These are phyloP conservation scores for Cardamine chenopodiifolia DNA, from an alignment of 345 rosid genomes.

Conservation along the genomic window DNA sequence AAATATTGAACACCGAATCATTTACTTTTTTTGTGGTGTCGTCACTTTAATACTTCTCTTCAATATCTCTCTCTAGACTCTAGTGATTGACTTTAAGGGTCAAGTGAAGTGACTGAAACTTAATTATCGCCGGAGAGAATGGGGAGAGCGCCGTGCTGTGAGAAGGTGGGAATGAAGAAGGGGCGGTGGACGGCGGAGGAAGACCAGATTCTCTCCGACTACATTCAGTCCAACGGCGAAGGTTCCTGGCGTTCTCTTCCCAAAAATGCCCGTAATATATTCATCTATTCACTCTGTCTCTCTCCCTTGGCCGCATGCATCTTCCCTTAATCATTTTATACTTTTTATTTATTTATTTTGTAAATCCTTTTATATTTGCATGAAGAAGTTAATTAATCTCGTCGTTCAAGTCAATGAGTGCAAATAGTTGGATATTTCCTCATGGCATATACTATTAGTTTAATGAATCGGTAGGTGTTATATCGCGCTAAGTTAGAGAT, in stretches of 20 bases:
- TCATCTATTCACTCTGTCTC: background rate
- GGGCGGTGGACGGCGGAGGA: slow-evolving; percentile 42
- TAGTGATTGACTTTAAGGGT: background rate
- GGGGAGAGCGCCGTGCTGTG: slow-evolving; percentile 43
- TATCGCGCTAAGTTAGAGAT: no score
- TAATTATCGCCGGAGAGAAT: slow-evolving; percentile 1
- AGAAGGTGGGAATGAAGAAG: slow-evolving; percentile 31
- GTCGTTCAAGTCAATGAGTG: background rate
- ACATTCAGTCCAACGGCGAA: slow-evolving; percentile 35
- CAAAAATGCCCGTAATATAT: slow-evolving; percentile 35
- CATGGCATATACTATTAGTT: background rate
- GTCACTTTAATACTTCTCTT: background rate
- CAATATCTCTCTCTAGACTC: background rate
- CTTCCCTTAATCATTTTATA: background rate
- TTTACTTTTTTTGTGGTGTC: background rate
- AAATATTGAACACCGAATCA: background rate
- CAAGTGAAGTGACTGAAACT: slow-evolving; percentile 5
- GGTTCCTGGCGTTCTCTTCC: slow-evolving; percentile 41
- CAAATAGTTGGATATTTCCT: background rate
- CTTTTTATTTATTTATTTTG: no score
- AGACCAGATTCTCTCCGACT: slow-evolving; percentile 30
- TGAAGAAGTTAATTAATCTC: background rate
- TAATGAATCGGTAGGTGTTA: background rate
- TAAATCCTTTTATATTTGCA: background rate
- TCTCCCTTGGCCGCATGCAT: slow-evolving; percentile 46